Percentiles rank a stretch among this genome's conserved stretches.
These are phyloP conservation scores for Porodaedalea pini DNA, from an alignment of 1,284 basidiomycete species.

Conservation along the genomic window DNA sequence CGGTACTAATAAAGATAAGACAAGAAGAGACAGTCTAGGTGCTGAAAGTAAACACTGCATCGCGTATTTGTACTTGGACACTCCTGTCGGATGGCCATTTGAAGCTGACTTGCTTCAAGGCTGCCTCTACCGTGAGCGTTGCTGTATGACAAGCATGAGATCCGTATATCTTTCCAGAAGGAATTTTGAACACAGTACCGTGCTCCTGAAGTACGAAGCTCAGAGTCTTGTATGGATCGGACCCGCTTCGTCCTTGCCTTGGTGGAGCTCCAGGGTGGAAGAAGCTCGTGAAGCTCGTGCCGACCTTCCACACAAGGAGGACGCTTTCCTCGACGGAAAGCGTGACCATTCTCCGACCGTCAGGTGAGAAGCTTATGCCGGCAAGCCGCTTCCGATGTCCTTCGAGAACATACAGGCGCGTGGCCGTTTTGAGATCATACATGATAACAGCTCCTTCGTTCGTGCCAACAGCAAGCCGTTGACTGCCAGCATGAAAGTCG, in stretches of 20 bases:
- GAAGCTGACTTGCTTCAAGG: slow-evolving; percentile 71
- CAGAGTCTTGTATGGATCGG: slow-evolving; percentile 81
- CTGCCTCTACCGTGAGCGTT: slow-evolving; percentile 66
- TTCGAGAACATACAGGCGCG: slow-evolving; percentile 91
- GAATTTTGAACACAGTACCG: slow-evolving; percentile 39
- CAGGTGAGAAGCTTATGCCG: slow-evolving; percentile 87
- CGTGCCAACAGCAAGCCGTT: slow-evolving; percentile 91
- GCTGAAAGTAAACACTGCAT: slow-evolving; percentile 80
- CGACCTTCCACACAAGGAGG: slow-evolving; percentile 88
- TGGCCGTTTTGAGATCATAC: slow-evolving; percentile 96
- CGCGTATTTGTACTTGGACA: slow-evolving; percentile 77
- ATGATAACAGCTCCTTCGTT: slow-evolving; percentile 91
- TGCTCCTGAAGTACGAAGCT: slow-evolving; percentile 69
- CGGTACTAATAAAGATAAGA: not conserved
- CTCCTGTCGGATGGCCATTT: slow-evolving; percentile 82
- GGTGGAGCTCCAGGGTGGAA: slow-evolving; percentile 91
- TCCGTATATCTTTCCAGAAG: not conserved
- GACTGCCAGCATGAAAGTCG: slow-evolving; percentile 83
- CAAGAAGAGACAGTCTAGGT: slow-evolving; percentile 39
- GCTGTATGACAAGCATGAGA: slow-evolving; percentile 37
- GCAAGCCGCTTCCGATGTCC: slow-evolving; percentile 79
- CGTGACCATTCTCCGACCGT: slow-evolving; percentile 87
- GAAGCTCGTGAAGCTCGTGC: slow-evolving; percentile 79
- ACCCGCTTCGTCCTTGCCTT: slow-evolving; percentile 78
- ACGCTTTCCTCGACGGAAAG: slow-evolving; percentile 81